A percentile compares a stretch with the other conserved stretches of the same genome.
Conservation (phyloP, 1,284 basidiomycete genomes). For the Leucoagaricus sp. region DNA sequence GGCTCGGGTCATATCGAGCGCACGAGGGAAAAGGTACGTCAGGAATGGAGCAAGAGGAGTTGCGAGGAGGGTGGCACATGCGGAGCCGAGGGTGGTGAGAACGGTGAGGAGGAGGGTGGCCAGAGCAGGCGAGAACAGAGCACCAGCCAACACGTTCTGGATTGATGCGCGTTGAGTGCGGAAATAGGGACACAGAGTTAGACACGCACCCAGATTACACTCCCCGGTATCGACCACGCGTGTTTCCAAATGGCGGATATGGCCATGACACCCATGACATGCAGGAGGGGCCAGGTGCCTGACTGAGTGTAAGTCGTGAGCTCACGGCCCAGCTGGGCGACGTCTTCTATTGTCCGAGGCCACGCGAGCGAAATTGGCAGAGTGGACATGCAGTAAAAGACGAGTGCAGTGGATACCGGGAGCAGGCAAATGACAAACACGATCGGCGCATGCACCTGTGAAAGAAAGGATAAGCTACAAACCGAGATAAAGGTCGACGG, state of each 20-base stretch:
- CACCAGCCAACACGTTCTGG: conserved; percentile 89
- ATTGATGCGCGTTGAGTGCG: conserved; percentile 22
- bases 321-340: conserved; percentile 72
- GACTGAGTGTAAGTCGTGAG: conserved; percentile 77
- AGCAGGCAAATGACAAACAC: conserved; percentile 68
- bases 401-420: conserved; percentile 54
- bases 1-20: conserved; percentile 76
- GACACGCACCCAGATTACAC: conserved; percentile 78
- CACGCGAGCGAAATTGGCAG: conserved; percentile 75
- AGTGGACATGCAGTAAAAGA: conserved; percentile 43
- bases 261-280: conserved; percentile 80
- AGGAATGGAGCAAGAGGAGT: conserved; percentile 85
- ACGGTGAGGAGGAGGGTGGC: conserved; percentile 79
- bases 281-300: conserved; percentile 58
- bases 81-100: conserved; percentile 85
- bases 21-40: conserved; percentile 77
- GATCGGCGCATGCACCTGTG: conserved; percentile 62
- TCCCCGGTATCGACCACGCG: conserved; percentile 91
- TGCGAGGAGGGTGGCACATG: conserved; percentile 76
- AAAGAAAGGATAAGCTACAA: conserved; percentile 30
- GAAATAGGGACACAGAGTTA: conserved; percentile 19
- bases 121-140: conserved; percentile 77
- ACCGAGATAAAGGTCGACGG: conserved; percentile 17
- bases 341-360: conserved; percentile 73
- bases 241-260: conserved; percentile 92